Conservation (phyloP, 1,139 yeast species). For the Lodderomyces margitis region DNA sequence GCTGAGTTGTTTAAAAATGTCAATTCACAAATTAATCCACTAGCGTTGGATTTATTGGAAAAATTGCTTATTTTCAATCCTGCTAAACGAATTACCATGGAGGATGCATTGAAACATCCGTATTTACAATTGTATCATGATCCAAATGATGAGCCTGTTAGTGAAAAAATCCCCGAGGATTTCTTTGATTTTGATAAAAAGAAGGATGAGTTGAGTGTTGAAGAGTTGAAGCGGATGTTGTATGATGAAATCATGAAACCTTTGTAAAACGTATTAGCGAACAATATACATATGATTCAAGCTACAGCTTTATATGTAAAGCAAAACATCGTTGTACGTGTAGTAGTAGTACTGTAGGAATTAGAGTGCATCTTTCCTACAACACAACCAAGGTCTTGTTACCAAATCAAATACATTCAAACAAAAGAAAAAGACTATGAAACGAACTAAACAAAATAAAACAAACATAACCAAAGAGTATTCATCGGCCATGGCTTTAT, state of each 20-base stretch:
- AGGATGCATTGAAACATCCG: constrained; percentile 65
- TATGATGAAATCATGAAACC: constrained; percentile 55
- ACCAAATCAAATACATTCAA: constrained; percentile 2
- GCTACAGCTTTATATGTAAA: neutral
- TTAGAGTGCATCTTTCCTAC: neutral
- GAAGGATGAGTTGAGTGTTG: constrained; percentile 47
- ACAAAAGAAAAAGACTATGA: constrained; percentile 1
- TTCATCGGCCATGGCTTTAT: neutral
- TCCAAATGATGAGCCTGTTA: constrained; percentile 68
- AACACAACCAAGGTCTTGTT: neutral
- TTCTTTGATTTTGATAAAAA: constrained; percentile 63
- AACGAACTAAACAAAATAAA: neutral
- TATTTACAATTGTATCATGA: constrained; percentile 66
- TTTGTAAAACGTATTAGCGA: constrained; percentile 12
- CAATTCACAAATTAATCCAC: constrained; percentile 39
- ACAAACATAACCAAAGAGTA: neutral
- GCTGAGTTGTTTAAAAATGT: constrained; percentile 41
- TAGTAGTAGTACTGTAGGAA: too few relatives aligned
- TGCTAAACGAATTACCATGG: constrained; percentile 58
- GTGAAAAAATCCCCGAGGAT: constrained; percentile 54
- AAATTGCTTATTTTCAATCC: constrained; percentile 66
- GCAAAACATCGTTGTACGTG: too few relatives aligned
- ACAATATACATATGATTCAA: neutral
- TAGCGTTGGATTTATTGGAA: constrained; percentile 60
- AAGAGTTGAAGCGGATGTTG: constrained; percentile 51